Percentiles rank a stretch among this genome's conserved stretches.
Conservation (phyloP, 1,284 basidiomycete genomes). For the Leccinum cinnamomeum region DNA sequence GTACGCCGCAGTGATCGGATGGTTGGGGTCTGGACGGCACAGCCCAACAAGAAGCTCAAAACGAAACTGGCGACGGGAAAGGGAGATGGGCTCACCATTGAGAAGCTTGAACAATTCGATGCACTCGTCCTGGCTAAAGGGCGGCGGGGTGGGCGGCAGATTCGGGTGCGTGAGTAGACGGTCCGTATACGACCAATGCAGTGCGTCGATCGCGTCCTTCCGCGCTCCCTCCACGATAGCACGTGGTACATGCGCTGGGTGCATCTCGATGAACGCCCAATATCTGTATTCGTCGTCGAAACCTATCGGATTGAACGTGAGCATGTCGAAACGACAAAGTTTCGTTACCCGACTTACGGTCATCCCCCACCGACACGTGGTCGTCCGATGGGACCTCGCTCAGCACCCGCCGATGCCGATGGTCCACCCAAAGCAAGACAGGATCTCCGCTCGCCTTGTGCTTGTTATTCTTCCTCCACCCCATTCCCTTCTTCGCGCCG, state of each 20-base stretch:
- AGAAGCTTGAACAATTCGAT: conserved; percentile 66
- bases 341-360: conserved; percentile 46
- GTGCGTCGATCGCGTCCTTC: conserved; percentile 64
- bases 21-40: conserved; percentile 31
- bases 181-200: conserved; percentile 78
- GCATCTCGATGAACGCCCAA: conserved; percentile 72
- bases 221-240: conserved; percentile 46
- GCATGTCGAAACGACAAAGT: conserved; percentile 3
- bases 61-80: not conserved
- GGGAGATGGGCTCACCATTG: conserved; percentile 39
- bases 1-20: conserved; percentile 50
- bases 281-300: conserved; percentile 72
- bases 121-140: conserved; percentile 72
- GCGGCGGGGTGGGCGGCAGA: conserved; percentile 45
- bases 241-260: conserved; percentile 64
- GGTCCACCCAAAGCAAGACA: conserved; percentile 62
- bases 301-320: conserved; percentile 38
- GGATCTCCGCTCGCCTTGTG: conserved; percentile 36
- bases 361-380: conserved; percentile 41
- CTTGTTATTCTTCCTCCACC: conserved; percentile 29
- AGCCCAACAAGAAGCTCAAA: conserved; percentile 13
- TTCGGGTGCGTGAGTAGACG: conserved; percentile 60
- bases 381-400: conserved; percentile 43
- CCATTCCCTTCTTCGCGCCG: conserved; percentile 19
- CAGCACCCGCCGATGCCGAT: conserved; percentile 53